Conservation (phyloP, 805 yeast species). For the Starmerella sp. region DNA sequence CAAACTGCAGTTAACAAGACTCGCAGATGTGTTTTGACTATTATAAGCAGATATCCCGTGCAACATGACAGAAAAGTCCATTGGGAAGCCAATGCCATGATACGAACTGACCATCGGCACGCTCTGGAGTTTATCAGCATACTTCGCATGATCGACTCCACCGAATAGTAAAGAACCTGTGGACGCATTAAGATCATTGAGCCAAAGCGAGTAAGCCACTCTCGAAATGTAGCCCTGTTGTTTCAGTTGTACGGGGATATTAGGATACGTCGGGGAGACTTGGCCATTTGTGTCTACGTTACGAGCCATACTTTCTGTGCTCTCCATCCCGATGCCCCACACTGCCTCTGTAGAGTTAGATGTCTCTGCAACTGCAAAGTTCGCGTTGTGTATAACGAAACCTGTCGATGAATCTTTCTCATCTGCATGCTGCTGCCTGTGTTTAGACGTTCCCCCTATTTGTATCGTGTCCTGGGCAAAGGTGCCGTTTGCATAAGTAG, state of each 20-base stretch:
- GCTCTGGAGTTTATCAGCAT: conserved; percentile 29
- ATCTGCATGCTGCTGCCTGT: not conserved
- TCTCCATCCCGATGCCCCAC: conserved; percentile 30
- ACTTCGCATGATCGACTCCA: conserved; percentile 34
- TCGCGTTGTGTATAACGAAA: conserved; percentile 27
- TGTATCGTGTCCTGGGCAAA: conserved; percentile 49
- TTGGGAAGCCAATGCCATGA: conserved; percentile 22
- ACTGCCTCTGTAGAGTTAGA: conserved; percentile 55
- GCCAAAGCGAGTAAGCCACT: conserved; percentile 36
- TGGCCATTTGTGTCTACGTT: conserved; percentile 7
- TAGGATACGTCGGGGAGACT: conserved; percentile 23
- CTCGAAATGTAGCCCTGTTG: conserved; percentile 33
- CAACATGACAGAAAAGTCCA: conserved; percentile 20
- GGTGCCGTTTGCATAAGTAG: conserved; percentile 39
- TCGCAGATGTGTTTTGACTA: not conserved
- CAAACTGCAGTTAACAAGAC: conserved; percentile 9
- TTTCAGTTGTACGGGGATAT: conserved; percentile 30
- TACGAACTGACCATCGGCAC: conserved; percentile 28
- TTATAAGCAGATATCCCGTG: conserved; percentile 17
- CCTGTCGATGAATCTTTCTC: not conserved
- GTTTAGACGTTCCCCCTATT: conserved; percentile 31
- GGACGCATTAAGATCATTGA: conserved; percentile 26
- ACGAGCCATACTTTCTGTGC: conserved; percentile 29
- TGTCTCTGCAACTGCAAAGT: conserved; percentile 63
- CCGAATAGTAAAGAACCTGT: conserved; percentile 33